A percentile compares a stretch with the other conserved stretches of the same genome.
These are phyloP conservation scores for Margaritispora aquatica DNA, from an alignment of 495 filamentous ascomycete genomes.

Conservation along the genomic window DNA sequence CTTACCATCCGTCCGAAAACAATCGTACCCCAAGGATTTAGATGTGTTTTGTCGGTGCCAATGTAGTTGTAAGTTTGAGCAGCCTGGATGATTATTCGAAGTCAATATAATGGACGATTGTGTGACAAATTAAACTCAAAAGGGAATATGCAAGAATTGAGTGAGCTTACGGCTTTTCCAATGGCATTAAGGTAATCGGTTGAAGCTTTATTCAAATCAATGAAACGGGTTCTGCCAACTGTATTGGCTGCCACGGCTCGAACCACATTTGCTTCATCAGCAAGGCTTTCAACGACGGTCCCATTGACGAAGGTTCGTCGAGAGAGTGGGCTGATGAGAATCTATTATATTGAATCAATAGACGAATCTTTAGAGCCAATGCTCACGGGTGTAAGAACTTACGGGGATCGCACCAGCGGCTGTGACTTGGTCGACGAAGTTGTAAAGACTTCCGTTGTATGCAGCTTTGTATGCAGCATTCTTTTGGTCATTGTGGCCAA, in stretches of 20 bases:
- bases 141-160: not conserved
- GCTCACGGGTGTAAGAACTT: not conserved
- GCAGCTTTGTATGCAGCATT: not conserved
- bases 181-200: not conserved
- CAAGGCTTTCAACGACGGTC: not conserved
- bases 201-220: not conserved
- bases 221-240: not conserved
- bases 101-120: not conserved
- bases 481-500: not conserved
- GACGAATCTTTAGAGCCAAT: no score
- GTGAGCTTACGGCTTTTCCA: not conserved
- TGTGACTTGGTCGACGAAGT: not conserved
- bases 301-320: not conserved
- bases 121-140: not conserved
- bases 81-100: not conserved
- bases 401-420: not conserved
- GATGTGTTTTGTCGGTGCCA: constrained; percentile 36
- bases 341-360: no score
- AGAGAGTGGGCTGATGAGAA: not conserved
- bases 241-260: not conserved
- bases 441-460: not conserved
- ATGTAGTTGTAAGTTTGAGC: constrained; percentile 6
- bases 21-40: constrained; percentile 32
- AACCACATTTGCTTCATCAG: not conserved
- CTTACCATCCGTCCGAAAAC: constrained; percentile 42